Evolutionary conservation across 768 basidiomycete species (phyloP).

Genomic region (Hypholoma fasciculare): DNA sequence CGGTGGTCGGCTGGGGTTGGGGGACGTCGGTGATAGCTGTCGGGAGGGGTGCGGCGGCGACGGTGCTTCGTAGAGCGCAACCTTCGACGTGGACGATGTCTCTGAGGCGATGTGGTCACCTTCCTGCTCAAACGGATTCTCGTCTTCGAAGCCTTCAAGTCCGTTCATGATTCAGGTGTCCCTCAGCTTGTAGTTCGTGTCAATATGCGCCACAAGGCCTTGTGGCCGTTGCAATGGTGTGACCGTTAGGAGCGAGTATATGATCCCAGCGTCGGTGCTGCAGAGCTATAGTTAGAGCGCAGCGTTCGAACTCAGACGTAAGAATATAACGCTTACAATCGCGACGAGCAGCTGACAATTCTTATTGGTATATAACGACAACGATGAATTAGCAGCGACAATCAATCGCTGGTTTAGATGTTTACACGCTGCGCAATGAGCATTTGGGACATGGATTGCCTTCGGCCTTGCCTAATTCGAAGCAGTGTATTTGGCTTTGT

Average conservation of each 20-base stretch:
- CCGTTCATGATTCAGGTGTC: slow-evolving; percentile 17
- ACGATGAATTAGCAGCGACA: background rate
- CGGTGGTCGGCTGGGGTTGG: slow-evolving; percentile 35
- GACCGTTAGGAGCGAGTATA: background rate
- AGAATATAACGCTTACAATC: background rate
- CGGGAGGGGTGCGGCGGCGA: slow-evolving; percentile 48
- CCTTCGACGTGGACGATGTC: slow-evolving; percentile 52
- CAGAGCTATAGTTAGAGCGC: slow-evolving; percentile 4
- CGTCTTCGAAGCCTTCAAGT: slow-evolving; percentile 49
- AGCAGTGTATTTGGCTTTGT: slow-evolving; percentile 39
- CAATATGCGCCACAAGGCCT: background rate
- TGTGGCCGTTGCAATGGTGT: background rate
- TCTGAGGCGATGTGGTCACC: slow-evolving; percentile 45
- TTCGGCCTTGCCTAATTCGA: slow-evolving; percentile 11
- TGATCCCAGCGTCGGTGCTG: background rate
- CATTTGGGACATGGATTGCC: background rate
- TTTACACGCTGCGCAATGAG: background rate
- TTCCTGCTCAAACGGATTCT: slow-evolving; percentile 66
- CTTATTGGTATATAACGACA: background rate
- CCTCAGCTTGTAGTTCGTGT: background rate
- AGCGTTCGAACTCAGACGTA: slow-evolving; percentile 1
- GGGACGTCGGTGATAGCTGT: slow-evolving; percentile 48
- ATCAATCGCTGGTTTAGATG: background rate
- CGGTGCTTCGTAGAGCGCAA: slow-evolving; percentile 59
- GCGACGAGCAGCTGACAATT: background rate